Conservation (phyloP, 176 grass and related monocot genomes). For the Oryza meyeriana region DNA sequence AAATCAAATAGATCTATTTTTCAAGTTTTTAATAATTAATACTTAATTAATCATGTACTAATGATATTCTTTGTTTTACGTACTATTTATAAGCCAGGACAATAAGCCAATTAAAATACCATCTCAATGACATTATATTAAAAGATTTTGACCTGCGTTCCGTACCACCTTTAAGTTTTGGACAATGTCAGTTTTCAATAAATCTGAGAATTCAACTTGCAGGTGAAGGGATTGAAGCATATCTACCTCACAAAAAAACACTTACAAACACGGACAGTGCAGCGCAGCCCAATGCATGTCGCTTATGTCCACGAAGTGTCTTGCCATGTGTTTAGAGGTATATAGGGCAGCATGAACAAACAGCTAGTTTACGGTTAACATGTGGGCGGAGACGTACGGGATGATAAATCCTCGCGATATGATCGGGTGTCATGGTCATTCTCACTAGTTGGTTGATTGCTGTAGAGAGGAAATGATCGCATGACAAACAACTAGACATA, state of each 20-base stretch:
- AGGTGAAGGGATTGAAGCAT: not conserved
- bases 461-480: not conserved
- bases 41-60: too few species aligned
- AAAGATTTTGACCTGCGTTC: not conserved
- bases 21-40: too few species aligned
- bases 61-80: too few species aligned
- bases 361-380: not conserved
- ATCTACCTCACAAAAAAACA: not conserved
- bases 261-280: not conserved
- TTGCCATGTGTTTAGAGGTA: not conserved
- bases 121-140: not conserved
- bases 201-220: not conserved
- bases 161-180: not conserved
- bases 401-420: not conserved
- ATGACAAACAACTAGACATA: not conserved
- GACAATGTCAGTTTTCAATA: not conserved
- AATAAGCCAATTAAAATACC: too few species aligned
- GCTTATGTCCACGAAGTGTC: not conserved
- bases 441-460: not conserved
- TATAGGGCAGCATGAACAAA: not conserved
- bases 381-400: not conserved
- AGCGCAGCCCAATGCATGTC: not conserved
- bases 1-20: too few species aligned
- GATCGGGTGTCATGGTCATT: not conserved
- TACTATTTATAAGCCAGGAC: too few species aligned